phyloP scores from a whole-genome alignment of 73 alveolate genomes.

The Diophrys appendiculata region DNA sequence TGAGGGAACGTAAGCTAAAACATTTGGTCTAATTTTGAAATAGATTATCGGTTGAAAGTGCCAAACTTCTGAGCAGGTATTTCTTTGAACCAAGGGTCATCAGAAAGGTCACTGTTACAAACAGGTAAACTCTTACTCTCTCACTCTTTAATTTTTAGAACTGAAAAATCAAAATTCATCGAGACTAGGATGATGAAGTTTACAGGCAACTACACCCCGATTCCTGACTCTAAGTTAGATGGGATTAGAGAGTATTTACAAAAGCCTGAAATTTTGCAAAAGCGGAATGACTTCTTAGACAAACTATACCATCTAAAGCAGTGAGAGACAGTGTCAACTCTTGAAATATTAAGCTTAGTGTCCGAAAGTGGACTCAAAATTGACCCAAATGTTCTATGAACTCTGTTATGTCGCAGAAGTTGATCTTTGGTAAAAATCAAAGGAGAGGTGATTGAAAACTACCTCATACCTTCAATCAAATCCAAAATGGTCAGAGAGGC shows the following conservation, averaged over 20 bases:
- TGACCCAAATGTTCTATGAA: background rate
- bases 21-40: background rate
- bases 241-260: conserved; percentile 8
- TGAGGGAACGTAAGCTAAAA: conserved; percentile 11
- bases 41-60: background rate
- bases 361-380: background rate
- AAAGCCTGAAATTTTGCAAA: background rate
- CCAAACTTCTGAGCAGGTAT: background rate
- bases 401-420: conserved; percentile 5
- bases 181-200: conserved; percentile 10
- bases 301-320: background rate
- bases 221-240: background rate
- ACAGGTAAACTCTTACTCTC: conserved; percentile 1
- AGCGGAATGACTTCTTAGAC: background rate
- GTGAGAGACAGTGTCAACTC: background rate
- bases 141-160: background rate
- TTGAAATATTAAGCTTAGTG: conserved; percentile 5
- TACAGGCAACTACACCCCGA: background rate
- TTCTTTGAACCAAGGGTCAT: conserved; percentile 14
- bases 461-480: conserved; percentile 3
- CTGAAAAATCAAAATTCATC: conserved; percentile 12
- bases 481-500: conserved; percentile 6
- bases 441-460: conserved; percentile 9
- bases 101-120: background rate
- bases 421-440: background rate